Evolutionary conservation across 1,139 yeast genomes (phyloP).

Genomic region (Yamadazyma atmosphaerica): DNA sequence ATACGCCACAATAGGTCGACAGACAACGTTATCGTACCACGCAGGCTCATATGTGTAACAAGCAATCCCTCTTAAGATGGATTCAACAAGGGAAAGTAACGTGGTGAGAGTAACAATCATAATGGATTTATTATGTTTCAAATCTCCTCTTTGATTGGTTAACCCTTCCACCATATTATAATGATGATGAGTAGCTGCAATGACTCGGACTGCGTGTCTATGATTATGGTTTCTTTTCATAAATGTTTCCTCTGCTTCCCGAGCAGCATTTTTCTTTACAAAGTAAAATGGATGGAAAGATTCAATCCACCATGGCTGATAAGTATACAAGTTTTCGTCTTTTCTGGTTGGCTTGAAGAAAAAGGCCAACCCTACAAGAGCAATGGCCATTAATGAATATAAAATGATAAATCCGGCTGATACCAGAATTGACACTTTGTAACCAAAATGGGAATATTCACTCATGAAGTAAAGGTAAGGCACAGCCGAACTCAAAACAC

Average conservation of each 20-base stretch:
- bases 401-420: slow-evolving; percentile 32
- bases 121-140: slow-evolving; percentile 38
- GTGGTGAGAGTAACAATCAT: slow-evolving; percentile 32
- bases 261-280: slow-evolving; percentile 38
- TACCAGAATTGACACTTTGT: slow-evolving; percentile 32
- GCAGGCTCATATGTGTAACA: slow-evolving; percentile 28
- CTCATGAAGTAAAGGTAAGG: slow-evolving; percentile 37
- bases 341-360: slow-evolving; percentile 43
- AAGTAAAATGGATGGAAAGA: slow-evolving; percentile 42
- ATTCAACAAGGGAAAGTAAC: slow-evolving; percentile 30
- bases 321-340: slow-evolving; percentile 44
- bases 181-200: slow-evolving; percentile 47
- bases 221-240: slow-evolving; percentile 47
- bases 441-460: slow-evolving; percentile 18
- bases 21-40: slow-evolving; percentile 12
- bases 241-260: slow-evolving; percentile 41
- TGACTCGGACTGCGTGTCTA: slow-evolving; percentile 44
- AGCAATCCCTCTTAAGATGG: slow-evolving; percentile 32
- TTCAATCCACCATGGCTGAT: slow-evolving; percentile 52
- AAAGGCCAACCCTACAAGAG: slow-evolving; percentile 38
- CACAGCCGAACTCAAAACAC: slow-evolving; percentile 34
- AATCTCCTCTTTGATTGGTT: slow-evolving; percentile 38
- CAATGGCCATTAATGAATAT: slow-evolving; percentile 36
- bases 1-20: slow-evolving; percentile 32
- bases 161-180: slow-evolving; percentile 43